Evolutionary conservation across 2,329 filamentous ascomycete species (phyloP), one percentile per base, ranked within the genome.

Genomic region (Harringtonia lauricola): DNA sequence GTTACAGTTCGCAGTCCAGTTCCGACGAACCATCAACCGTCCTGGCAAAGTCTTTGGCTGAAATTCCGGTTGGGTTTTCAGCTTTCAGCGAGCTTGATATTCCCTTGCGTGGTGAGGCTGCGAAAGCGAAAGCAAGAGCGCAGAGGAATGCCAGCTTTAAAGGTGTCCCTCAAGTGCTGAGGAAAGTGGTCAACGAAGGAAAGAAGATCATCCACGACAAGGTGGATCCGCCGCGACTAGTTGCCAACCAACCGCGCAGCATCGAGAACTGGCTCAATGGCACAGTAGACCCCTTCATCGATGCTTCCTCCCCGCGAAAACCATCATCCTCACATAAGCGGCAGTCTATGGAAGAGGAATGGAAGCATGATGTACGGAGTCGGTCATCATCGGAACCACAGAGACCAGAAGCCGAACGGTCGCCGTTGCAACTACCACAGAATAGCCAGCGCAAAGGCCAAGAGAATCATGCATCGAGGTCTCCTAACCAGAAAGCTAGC

Each of bases 11-110:
- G 3, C 57, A 63, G 13, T 53, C 58, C 13, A 53, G 52, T 8
- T 67, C 64, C 13, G 59, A 64, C 8, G 55, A 59, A n/a, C 63
- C 61, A 8, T 66, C 66, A 3, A 70, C 60, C 33, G 8, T 61
- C 8, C 57, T 68, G 4, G 67, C 65, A 29, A 76, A 76, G 49
- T 72, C 73, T 3, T 55, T 80, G 29, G 74, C 74, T 15, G 76
- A 81, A 31, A 74, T 81, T 39, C 76, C 77, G 0, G 72, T 80
- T 55, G 78, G 78, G 7, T 74, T 74, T 49, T 81, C 78, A 17
- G 78, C 78, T n/a, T 81, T 82, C 51, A 81, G 75, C 50, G 76
- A 76, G 52, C 63, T 81, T 8, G 76, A 81, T 42, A 57, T 81
- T 2, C 68, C 76, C 1, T 54, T 71, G 1, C 65, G 67, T 18